Percentiles rank a stretch among this genome's conserved stretches.
These are phyloP conservation scores for Furcasterigmium furcatum DNA, from an alignment of 2,329 filamentous ascomycete genomes.

Conservation along the genomic window DNA sequence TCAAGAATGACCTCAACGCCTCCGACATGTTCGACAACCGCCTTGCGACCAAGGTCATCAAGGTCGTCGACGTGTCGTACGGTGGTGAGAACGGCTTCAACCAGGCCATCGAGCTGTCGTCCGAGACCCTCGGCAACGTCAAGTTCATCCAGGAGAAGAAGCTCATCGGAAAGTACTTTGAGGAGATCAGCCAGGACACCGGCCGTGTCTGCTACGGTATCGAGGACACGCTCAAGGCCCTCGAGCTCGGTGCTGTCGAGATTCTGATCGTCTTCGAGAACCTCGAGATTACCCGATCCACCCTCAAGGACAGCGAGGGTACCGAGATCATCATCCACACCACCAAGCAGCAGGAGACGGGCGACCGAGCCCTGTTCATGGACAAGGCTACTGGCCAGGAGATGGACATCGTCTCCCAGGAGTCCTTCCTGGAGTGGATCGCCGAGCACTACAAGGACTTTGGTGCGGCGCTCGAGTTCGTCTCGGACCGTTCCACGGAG, in stretches of 20 bases:
- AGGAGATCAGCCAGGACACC: constrained; percentile 97
- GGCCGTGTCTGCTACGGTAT: constrained; percentile 98
- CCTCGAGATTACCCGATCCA: constrained; percentile 89
- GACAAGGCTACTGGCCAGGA: constrained; percentile 95
- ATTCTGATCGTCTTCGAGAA: constrained; percentile 97
- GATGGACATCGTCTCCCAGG: constrained; percentile 88
- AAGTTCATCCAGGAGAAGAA: constrained; percentile 99
- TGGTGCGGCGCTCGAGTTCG: constrained; percentile 91
- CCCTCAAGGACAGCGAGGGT: constrained; percentile 76
- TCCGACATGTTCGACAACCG: constrained; percentile 97
- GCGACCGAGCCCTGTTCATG: constrained; percentile 79
- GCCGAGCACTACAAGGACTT: constrained; percentile 98
- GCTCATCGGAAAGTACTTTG: constrained; percentile 97
- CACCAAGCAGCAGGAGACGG: constrained; percentile 77
- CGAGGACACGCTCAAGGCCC: constrained; percentile 93
- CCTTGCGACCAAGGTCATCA: constrained; percentile 93
- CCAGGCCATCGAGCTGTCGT: constrained; percentile 93
- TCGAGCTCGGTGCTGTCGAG: constrained; percentile 94
- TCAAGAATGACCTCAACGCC: constrained; percentile 98
- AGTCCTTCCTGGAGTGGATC: constrained; percentile 98
- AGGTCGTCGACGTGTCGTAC: constrained; percentile 98
- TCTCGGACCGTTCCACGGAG: constrained; percentile 95
- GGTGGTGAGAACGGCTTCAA: constrained; percentile 99
- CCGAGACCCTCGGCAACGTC: constrained; percentile 96
- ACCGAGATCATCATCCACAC: constrained; percentile 77